Conservation (phyloP, 73 alveolate genomes). For the Paramecium sexaurelia region DNA sequence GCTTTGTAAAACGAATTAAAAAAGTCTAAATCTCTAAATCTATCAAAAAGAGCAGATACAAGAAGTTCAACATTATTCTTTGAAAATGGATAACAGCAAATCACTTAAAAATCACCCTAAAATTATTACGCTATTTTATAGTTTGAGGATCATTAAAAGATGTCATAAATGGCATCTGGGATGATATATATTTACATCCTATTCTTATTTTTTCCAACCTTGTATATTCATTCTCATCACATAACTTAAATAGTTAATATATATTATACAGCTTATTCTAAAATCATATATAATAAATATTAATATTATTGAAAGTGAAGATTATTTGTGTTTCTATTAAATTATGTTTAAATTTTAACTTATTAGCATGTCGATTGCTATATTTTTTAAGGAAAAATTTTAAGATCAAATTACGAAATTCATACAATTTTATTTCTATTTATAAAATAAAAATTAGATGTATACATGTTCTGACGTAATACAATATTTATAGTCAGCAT, state of each 20-base stretch:
- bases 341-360: background rate
- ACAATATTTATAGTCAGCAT: background rate
- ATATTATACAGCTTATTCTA: constrained; percentile 54
- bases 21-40: constrained; percentile 13
- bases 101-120: background rate
- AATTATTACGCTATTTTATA: background rate
- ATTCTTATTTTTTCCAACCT: background rate
- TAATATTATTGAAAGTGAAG: background rate
- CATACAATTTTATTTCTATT: background rate
- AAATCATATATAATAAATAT: constrained; percentile 21
- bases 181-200: constrained; percentile 42
- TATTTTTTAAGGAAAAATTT: background rate
- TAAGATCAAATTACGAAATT: background rate
- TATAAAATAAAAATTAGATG: background rate
- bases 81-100: constrained; percentile 48
- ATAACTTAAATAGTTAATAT: background rate
- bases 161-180: constrained; percentile 28
- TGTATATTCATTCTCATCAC: constrained; percentile 32
- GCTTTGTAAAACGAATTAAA: constrained; percentile 27
- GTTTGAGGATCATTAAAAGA: constrained; percentile 1
- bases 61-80: background rate
- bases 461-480: background rate
- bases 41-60: background rate
- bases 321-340: background rate
- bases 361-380: background rate